Evolutionary conservation across 1,139 yeast genomes (phyloP), one percentile per base, ranked within the genome.

Genomic region (Lodderomyces oxycetoniae): DNA sequence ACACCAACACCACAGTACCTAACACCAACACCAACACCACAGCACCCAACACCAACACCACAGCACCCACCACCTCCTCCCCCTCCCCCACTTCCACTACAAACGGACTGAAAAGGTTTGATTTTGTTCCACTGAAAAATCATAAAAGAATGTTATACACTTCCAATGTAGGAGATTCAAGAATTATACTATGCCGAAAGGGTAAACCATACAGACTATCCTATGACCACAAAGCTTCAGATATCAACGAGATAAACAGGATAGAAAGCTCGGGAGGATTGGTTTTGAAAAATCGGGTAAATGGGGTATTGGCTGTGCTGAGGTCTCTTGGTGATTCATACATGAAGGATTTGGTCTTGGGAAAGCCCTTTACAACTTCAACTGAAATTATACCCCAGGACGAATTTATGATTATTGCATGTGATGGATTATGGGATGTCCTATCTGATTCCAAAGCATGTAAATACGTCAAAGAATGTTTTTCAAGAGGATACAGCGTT

Each of bases 391-490:
- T 70, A 40, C 47, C 61, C 13, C 63, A 65, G 4, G 95, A 86
- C 51, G 60, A 83, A 46, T 87, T 85, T 53, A 55, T 89, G 52
- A 88, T 89, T 34, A 61, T 89, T 39, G 96, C 96, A 1, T 88
- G 96, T 55, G 97, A 89, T 57, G 97, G 97, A 0, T 65, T 89
- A 10, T 89, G 96, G 96, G 97, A 89, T 54, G 96, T 89, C 3
- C 70, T 89, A 35, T 69, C 78, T 5, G 97, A 89, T 50, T 79
- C 78, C 43, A 74, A 74, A 37, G 96, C 96, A 0, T 85, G 93
- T 40, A 79, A 80, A 37, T 57, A 80, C 47, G 79, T 86, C 4
- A 64, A 72, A 25, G 73, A 72, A 25, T 47, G 56, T 14, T 61
- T 68, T 33, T 46, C 48, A 13, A 43, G 50, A 7, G 43, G 46